These are phyloP conservation scores for Taphrina deformans DNA, from an alignment of 1,139 yeast genomes.

Conservation along the genomic window DNA sequence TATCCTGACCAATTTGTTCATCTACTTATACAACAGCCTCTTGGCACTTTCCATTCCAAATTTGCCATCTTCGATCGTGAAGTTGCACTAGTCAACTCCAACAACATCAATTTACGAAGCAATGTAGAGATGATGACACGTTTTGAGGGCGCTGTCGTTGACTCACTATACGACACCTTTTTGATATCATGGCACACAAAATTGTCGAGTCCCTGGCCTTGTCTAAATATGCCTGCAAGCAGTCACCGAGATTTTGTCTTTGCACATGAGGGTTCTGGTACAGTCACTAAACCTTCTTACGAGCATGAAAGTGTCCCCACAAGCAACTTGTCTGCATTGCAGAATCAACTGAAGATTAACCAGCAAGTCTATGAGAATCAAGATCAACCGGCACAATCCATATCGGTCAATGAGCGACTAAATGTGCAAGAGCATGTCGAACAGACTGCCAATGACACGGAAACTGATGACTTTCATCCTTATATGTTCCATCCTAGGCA, in stretches of 20 bases:
- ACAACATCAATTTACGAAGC: constrained; percentile 14
- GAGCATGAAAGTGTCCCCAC: neutral
- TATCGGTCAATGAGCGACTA: constrained; percentile 4
- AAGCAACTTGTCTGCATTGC: neutral
- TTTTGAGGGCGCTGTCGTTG: constrained; percentile 26
- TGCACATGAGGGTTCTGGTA: neutral
- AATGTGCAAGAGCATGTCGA: constrained; percentile 14
- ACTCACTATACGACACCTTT: constrained; percentile 20
- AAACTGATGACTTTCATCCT: constrained; percentile 17
- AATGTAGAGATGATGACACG: constrained; percentile 25
- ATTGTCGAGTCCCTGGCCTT: neutral
- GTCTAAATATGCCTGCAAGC: neutral
- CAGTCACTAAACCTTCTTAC: neutral
- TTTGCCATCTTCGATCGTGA: constrained; percentile 20
- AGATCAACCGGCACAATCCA: neutral
- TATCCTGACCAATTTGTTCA: neutral
- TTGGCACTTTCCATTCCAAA: constrained; percentile 23
- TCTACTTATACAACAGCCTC: neutral
- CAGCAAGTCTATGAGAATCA: neutral
- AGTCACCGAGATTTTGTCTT: neutral
- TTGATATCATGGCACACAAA: constrained; percentile 17
- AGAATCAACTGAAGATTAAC: neutral
- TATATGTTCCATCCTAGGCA: constrained; percentile 18
- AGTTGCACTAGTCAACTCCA: constrained; percentile 25
- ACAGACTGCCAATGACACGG: neutral